A percentile compares a stretch with the other conserved stretches of the same genome.
phyloP scores from a whole-genome alignment of 768 basidiomycete genomes.

The Boletus subcaerulescens region DNA sequence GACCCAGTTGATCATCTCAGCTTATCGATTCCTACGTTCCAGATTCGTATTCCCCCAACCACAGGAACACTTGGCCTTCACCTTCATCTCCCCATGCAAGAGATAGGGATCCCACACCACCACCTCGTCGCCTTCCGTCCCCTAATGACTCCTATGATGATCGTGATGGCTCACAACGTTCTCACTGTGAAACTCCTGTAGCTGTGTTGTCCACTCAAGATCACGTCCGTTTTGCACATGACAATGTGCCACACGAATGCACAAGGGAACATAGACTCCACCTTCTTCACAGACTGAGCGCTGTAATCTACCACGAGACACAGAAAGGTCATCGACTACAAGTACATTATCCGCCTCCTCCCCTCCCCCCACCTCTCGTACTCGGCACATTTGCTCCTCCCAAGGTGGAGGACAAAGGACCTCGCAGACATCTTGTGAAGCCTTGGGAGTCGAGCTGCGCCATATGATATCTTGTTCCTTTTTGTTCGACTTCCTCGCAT shows the following conservation, averaged over 20 bases:
- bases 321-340: slow-evolving; percentile 36
- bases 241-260: slow-evolving; percentile 10
- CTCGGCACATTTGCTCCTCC: slow-evolving; percentile 38
- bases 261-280: slow-evolving; percentile 22
- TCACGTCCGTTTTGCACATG: slow-evolving; percentile 21
- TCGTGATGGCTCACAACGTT: slow-evolving; percentile 15
- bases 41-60: slow-evolving; percentile 26
- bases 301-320: slow-evolving; percentile 27
- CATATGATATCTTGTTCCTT: slow-evolving; percentile 30
- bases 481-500: slow-evolving; percentile 38
- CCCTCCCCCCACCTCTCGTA: slow-evolving; percentile 35
- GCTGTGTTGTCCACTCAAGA: slow-evolving; percentile 21
- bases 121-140: slow-evolving; percentile 24
- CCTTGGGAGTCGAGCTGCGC: slow-evolving; percentile 45
- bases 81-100: slow-evolving; percentile 25
- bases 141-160: slow-evolving; percentile 21
- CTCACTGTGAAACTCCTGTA: slow-evolving; percentile 20
- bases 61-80: slow-evolving; percentile 19
- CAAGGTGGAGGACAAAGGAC: slow-evolving; percentile 34
- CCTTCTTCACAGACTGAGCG: slow-evolving; percentile 15
- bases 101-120: slow-evolving; percentile 20
- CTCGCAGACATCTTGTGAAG: slow-evolving; percentile 40
- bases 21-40: slow-evolving; percentile 26
- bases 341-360: slow-evolving; percentile 50
- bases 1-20: slow-evolving; percentile 18